phyloP scores from a whole-genome alignment of 208 protist species.

The Trypanosoma melophagium region DNA sequence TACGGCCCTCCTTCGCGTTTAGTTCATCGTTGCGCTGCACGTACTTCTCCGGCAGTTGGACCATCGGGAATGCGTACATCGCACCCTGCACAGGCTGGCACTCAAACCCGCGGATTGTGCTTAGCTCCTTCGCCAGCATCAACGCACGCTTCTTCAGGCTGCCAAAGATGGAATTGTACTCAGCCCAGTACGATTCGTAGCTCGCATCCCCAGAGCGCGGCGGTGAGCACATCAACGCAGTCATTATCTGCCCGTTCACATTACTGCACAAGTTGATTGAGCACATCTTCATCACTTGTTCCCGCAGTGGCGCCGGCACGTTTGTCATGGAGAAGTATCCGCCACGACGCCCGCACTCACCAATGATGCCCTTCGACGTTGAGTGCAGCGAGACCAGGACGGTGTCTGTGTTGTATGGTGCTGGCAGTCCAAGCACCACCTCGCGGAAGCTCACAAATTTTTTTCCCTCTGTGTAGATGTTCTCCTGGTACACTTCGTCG shows the following conservation, averaged over 20 bases:
- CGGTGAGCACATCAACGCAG: slow-evolving; percentile 95
- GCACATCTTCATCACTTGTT: slow-evolving; percentile 95
- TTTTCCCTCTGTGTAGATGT: slow-evolving; percentile 92
- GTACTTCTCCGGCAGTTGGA: slow-evolving; percentile 88
- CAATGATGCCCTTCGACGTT: slow-evolving; percentile 98
- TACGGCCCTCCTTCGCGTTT: slow-evolving; percentile 63
- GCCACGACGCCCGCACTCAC: slow-evolving; percentile 97
- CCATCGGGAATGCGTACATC: slow-evolving; percentile 98
- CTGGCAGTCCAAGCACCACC: slow-evolving; percentile 65
- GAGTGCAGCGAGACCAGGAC: slow-evolving; percentile 95
- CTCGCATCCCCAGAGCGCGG: slow-evolving; percentile 91
- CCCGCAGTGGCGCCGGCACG: slow-evolving; percentile 53
- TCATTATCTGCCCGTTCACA: slow-evolving; percentile 93
- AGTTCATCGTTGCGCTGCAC: slow-evolving; percentile 52
- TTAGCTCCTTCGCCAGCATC: slow-evolving; percentile 85
- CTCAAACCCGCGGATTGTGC: slow-evolving; percentile 91
- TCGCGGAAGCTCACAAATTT: slow-evolving; percentile 92
- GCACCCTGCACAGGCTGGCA: slow-evolving; percentile 94
- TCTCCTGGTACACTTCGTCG: slow-evolving; percentile 99
- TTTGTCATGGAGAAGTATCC: slow-evolving; percentile 97
- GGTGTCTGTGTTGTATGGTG: slow-evolving; percentile 60
- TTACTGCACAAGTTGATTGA: slow-evolving; percentile 97
- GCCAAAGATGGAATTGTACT: slow-evolving; percentile 82
- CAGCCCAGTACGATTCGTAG: slow-evolving; percentile 81
- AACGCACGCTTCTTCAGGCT: slow-evolving; percentile 64